phyloP scores from a whole-genome alignment of 257 asterid species.

The Solanum arcanum region DNA sequence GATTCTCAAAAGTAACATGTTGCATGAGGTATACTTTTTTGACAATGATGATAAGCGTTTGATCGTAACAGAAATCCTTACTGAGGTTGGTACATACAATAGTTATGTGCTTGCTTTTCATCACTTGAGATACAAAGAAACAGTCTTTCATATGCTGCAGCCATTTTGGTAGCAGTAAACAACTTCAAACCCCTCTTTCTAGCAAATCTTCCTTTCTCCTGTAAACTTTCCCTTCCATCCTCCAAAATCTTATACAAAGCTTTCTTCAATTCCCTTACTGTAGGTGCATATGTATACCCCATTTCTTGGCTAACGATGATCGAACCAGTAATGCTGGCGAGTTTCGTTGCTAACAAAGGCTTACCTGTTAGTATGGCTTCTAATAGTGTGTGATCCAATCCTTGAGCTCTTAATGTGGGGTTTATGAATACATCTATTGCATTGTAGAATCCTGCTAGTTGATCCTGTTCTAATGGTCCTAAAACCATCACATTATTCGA shows the following conservation, averaged over 20 bases:
- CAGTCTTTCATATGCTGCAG: conserved; percentile 66
- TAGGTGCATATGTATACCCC: conserved; percentile 65
- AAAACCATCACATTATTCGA: conserved; percentile 28
- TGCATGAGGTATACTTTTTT: background rate
- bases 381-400: conserved; percentile 63
- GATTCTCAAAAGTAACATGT: background rate
- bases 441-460: conserved; percentile 48
- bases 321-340: conserved; percentile 54
- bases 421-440: conserved; percentile 46
- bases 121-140: conserved; percentile 49
- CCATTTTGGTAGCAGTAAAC: conserved; percentile 65
- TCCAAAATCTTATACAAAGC: conserved; percentile 43
- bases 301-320: conserved; percentile 40
- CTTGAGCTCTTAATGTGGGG: conserved; percentile 76
- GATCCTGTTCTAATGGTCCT: conserved; percentile 45
- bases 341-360: conserved; percentile 58
- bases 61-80: background rate
- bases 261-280: conserved; percentile 39
- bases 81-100: conserved; percentile 9
- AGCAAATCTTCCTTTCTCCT: conserved; percentile 41
- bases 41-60: background rate
- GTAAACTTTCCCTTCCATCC: conserved; percentile 39
- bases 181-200: conserved; percentile 42
- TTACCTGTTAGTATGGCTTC: conserved; percentile 70
- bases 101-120: background rate